Conservation (phyloP, 257 asterid species). For the Fraxinus quadrangulata region DNA sequence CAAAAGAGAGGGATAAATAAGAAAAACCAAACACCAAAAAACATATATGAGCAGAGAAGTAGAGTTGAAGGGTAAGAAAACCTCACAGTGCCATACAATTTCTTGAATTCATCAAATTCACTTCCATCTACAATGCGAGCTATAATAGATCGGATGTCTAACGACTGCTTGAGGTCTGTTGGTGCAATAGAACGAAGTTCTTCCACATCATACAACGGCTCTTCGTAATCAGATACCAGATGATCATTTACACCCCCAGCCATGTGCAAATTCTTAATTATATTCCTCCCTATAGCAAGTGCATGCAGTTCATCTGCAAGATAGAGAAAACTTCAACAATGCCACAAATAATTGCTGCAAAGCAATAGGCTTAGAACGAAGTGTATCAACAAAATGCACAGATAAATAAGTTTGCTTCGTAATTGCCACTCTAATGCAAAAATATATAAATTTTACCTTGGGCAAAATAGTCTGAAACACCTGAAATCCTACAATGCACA, state of each 20-base stretch:
- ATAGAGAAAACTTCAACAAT: slow-evolving; percentile 25
- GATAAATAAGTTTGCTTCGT: slow-evolving; percentile 1
- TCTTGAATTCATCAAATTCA: slow-evolving; percentile 98
- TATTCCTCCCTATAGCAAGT: slow-evolving; percentile 89
- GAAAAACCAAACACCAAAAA: slow-evolving; percentile 11
- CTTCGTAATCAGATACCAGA: slow-evolving; percentile 52
- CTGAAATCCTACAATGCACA: slow-evolving; percentile 93
- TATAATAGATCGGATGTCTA: slow-evolving; percentile 80
- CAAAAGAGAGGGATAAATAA: slow-evolving; percentile 16
- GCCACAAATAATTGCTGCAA: slow-evolving; percentile 10
- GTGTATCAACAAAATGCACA: slow-evolving; percentile 5
- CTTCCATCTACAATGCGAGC: slow-evolving; percentile 94
- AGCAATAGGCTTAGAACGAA: slow-evolving; percentile 24
- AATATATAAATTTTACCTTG: slow-evolving; percentile 53
- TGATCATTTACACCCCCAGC: slow-evolving; percentile 54
- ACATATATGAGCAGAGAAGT: neutral
- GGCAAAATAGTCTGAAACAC: slow-evolving; percentile 97
- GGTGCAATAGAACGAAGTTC: slow-evolving; percentile 96
- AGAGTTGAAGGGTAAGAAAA: slow-evolving; percentile 30
- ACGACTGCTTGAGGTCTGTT: slow-evolving; percentile 82
- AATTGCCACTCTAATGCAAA: neutral
- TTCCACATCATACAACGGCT: slow-evolving; percentile 73
- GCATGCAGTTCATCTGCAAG: slow-evolving; percentile 90
- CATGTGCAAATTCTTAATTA: slow-evolving; percentile 83
- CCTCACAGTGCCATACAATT: slow-evolving; percentile 97